These are phyloP conservation scores for Notholithocarpus densiflorus DNA, from an alignment of 306 rosid genomes.

Conservation along the genomic window DNA sequence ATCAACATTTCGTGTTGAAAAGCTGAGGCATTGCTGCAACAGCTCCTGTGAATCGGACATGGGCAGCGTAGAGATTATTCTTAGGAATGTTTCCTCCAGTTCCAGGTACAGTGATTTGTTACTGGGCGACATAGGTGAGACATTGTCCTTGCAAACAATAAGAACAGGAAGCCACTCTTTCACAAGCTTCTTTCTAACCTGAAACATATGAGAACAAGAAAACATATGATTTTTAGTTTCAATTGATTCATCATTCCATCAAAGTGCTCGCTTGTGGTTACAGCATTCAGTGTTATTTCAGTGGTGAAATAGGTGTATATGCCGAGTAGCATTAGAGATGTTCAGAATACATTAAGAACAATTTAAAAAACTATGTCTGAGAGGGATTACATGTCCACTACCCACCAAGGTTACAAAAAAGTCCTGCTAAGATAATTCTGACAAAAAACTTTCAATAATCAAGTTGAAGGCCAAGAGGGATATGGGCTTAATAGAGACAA, in stretches of 20 bases:
- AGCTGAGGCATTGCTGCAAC: slow-evolving; percentile 83
- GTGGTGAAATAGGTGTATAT: not conserved
- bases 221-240: not conserved
- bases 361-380: not conserved
- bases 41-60: slow-evolving; percentile 84
- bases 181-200: slow-evolving; percentile 90
- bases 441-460: not conserved
- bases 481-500: not conserved
- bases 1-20: slow-evolving; percentile 76
- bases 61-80: slow-evolving; percentile 84
- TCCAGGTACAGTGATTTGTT: slow-evolving; percentile 62
- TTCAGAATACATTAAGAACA: not conserved
- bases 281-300: not conserved
- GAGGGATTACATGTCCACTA: not conserved
- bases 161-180: slow-evolving; percentile 91
- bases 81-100: slow-evolving; percentile 78
- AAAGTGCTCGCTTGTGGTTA: not conserved
- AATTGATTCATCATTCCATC: not conserved
- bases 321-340: not conserved
- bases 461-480: not conserved
- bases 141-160: slow-evolving; percentile 74
- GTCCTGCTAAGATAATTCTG: not conserved
- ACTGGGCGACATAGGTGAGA: slow-evolving; percentile 62
- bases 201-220: slow-evolving; percentile 13
- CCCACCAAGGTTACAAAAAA: not conserved